A percentile compares a stretch with the other conserved stretches of the same genome.
Conservation (phyloP, 805 yeast genomes). For the Saccharomyces mikatae region DNA sequence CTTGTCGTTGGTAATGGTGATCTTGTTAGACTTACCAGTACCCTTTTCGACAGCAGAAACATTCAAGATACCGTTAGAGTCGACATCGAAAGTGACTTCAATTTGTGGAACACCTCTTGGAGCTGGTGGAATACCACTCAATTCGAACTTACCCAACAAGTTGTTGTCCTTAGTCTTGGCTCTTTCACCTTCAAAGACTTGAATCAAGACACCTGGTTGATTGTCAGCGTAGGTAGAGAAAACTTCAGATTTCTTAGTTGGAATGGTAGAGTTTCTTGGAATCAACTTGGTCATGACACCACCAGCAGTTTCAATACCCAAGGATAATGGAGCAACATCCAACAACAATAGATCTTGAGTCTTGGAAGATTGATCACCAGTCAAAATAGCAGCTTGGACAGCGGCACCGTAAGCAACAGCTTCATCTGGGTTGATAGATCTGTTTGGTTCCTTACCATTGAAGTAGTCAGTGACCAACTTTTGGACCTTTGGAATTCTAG, state of each 20-base stretch:
- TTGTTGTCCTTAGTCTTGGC: conserved; percentile 94
- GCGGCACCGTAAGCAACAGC: conserved; percentile 99
- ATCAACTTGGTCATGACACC: conserved; percentile 99
- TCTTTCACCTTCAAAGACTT: conserved; percentile 98
- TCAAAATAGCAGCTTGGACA: conserved; percentile 94
- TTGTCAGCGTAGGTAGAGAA: conserved; percentile 98
- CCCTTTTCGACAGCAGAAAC: conserved; percentile 97
- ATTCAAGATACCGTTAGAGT: conserved; percentile 95
- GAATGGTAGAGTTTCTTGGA: conserved; percentile 97
- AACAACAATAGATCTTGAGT: conserved; percentile 93
- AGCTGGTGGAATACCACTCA: conserved; percentile 95
- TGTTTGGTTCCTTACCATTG: conserved; percentile 98
- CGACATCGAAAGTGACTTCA: conserved; percentile 94
- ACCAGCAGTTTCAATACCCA: conserved; percentile 99
- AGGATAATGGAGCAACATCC: conserved; percentile 97
- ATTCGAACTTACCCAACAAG: conserved; percentile 94
- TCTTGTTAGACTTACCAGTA: conserved; percentile 95
- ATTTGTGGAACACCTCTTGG: conserved; percentile 99
- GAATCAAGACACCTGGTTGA: conserved; percentile 99
- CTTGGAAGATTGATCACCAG: conserved; percentile 96
- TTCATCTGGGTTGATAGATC: conserved; percentile 97
- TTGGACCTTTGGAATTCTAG: conserved; percentile 98
- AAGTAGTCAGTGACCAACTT: conserved; percentile 94
- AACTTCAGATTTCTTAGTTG: conserved; percentile 96
- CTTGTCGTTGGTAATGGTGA: conserved; percentile 96